Base-by-base conservation (phyloP, 257 asterid species). In the Solanum ossicruentum region DNA sequence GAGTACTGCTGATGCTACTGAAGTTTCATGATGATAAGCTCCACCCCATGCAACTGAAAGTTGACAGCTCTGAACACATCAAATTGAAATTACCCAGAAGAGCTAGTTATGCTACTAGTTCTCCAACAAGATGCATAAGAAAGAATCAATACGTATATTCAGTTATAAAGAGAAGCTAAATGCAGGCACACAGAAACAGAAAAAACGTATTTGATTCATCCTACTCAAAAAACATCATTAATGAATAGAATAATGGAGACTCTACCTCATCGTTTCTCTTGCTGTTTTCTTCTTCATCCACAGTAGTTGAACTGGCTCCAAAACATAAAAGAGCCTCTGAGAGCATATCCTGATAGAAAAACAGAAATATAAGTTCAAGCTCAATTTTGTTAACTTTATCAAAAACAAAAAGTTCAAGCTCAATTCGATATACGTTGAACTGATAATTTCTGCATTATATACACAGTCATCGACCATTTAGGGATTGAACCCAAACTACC, bases 261-360 rank as follows among this genome's bases (percentile, higher is more conserved):
- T 71, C 18, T 85, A 92, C 99, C 95, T 92, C 91, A 60, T 88
- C 88, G 85, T 85, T 80, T 6, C 77, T 86, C 21, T 86, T 84
- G 80, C 45, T 20, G 56, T 12, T 43, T 78, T 93, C 93, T 16
- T 87, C 91, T 83, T 89, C 92, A 85, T 93, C 97, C 81, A 89
- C 84, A 87, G 93, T 91, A 47, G 95, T 88, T n/a, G 98, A 96
- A 86, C 88, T 90, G 72, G 99, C 99, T 89, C 98, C 98, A 54
- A 95, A 95, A 86, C 98, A 92, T 88, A 96, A 73, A 32, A 95
- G 95, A 85, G 97, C 92, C 86, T 96, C 98, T 41, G 98, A 92
- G 49, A 96, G 90, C 91, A 82, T 85, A 84, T 91, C 97, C 99
- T 96, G 86, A 58, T 28, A 79, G 60, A 36, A 63, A 78, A 36